Conservation (phyloP, 495 filamentous ascomycete genomes). For the Penicillium arizonense region DNA sequence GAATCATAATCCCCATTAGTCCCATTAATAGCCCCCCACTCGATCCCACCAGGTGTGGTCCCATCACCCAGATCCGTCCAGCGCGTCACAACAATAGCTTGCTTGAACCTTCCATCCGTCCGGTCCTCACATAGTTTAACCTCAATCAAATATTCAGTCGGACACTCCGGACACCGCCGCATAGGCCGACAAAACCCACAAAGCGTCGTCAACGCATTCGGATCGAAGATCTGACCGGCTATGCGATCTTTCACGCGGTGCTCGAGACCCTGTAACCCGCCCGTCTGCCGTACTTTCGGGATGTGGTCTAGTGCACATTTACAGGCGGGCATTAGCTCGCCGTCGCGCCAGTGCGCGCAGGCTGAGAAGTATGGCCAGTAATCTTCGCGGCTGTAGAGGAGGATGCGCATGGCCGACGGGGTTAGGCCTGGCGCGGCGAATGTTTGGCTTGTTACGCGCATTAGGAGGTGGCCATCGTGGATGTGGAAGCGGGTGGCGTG, state of each 20-base stretch:
- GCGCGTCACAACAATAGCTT: slow-evolving; percentile 57
- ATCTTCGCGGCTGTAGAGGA: slow-evolving; percentile 57
- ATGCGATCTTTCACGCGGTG: slow-evolving; percentile 37
- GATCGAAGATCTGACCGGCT: slow-evolving; percentile 34
- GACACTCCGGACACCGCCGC: slow-evolving; percentile 58
- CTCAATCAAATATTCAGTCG: slow-evolving; percentile 59
- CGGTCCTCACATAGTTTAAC: slow-evolving; percentile 53
- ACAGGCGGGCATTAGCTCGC: slow-evolving; percentile 54
- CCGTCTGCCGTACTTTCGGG: slow-evolving; percentile 38
- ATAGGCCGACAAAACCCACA: slow-evolving; percentile 56
- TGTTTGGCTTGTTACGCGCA: slow-evolving; percentile 47
- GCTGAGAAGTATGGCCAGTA: slow-evolving; percentile 59
- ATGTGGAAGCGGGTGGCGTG: slow-evolving; percentile 49
- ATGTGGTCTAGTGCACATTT: slow-evolving; percentile 60
- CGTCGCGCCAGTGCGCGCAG: slow-evolving; percentile 60
- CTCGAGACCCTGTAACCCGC: slow-evolving; percentile 39
- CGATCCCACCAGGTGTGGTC: slow-evolving; percentile 32
- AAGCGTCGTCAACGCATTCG: slow-evolving; percentile 44
- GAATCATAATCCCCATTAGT: slow-evolving; percentile 45
- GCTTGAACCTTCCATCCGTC: slow-evolving; percentile 42
- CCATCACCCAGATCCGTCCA: slow-evolving; percentile 61
- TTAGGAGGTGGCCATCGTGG: slow-evolving; percentile 49
- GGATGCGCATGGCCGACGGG: slow-evolving; percentile 42
- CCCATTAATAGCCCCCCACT: slow-evolving; percentile 54
- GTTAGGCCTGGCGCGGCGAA: slow-evolving; percentile 46